Base-by-base conservation (phyloP, 2,329 filamentous ascomycete species). In the Cladosporium austrohemisphaericum region DNA sequence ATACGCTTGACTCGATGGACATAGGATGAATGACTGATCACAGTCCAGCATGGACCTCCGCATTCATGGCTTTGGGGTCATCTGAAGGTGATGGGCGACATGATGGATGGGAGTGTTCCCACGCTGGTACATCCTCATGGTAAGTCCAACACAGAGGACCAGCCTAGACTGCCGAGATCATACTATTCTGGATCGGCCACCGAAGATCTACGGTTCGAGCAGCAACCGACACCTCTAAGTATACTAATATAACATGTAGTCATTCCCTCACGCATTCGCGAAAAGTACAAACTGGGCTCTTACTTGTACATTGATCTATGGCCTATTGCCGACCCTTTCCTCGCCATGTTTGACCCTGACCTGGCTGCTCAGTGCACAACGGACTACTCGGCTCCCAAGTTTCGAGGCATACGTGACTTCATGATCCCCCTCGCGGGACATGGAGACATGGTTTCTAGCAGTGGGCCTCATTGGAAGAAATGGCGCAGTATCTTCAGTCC, bases 401-500 rank as follows among this genome's bases (percentile, higher is more conserved):
- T 54, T 23, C 23, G 26, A 1, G 50, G 38, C 3, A 22, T 56
- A 29, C 38, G 29, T 3, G 23, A 29, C 2, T 58, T 57, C 23
- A 49, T 60, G n/a, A 23, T 45, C 7, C 41, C 32, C 13, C 48
- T 60, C 2, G 54, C 50, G 4, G 58, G 58, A 5, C 54, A 50
- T n/a, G 56, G 52, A 8, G 57, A 60, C 40, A 55, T 60, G 53
- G 53, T 52, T 9, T 45, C 49, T 7, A 62, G 60, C 26, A 65
- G 70, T 14, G 70, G 69, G 1, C 51, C 61, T 5, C 46, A 58
- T 8, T 73, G 72, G 71, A 74, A 72, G 58, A 68, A 65, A 48
- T 72, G 70, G 70, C 61, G 71, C 31, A 55, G 54, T 26, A 63
- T 67, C 9, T 74, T 74, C 63, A 73, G 71, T 43, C 69, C 70